A percentile compares a stretch with the other conserved stretches of the same genome.
phyloP scores from a whole-genome alignment of 345 rosid species.

The Salix caprea region DNA sequence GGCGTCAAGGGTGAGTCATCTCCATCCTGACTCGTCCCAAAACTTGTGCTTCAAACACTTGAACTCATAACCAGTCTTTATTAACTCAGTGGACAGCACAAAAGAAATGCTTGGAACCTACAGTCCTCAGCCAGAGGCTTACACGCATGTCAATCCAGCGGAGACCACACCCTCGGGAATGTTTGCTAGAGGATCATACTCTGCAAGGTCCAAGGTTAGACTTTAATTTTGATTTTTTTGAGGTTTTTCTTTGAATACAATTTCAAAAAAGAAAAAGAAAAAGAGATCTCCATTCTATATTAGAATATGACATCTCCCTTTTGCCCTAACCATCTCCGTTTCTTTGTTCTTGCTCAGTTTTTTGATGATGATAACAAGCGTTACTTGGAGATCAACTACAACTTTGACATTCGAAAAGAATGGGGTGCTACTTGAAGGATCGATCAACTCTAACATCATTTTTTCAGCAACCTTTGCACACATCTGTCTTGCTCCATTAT shows the following conservation, averaged over 20 bases:
- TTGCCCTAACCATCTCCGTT: not conserved
- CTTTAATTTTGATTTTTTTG: no score
- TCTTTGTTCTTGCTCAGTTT: constrained; percentile 37
- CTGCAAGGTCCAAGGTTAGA: constrained; percentile 69
- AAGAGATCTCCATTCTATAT: not conserved
- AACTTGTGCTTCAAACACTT: not conserved
- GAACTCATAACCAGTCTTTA: not conserved
- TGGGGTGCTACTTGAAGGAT: constrained; percentile 43
- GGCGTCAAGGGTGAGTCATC: constrained; percentile 52
- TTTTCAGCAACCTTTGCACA: not conserved
- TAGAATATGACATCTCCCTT: not conserved
- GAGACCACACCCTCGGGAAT: constrained; percentile 73
- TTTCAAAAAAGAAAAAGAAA: no score
- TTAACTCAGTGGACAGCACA: constrained; percentile 52
- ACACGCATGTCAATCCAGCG: constrained; percentile 58
- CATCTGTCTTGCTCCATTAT: not conserved
- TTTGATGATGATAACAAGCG: constrained; percentile 70
- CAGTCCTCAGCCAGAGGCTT: constrained; percentile 70
- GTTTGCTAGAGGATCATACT: constrained; percentile 68
- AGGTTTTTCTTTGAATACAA: no score
- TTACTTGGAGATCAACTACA: constrained; percentile 73
- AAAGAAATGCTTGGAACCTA: constrained; percentile 79
- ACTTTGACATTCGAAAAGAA: constrained; percentile 64
- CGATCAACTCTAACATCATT: not conserved
- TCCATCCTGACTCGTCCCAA: not conserved